Conservation (phyloP, 768 basidiomycete species). For the Boletales sp. region DNA sequence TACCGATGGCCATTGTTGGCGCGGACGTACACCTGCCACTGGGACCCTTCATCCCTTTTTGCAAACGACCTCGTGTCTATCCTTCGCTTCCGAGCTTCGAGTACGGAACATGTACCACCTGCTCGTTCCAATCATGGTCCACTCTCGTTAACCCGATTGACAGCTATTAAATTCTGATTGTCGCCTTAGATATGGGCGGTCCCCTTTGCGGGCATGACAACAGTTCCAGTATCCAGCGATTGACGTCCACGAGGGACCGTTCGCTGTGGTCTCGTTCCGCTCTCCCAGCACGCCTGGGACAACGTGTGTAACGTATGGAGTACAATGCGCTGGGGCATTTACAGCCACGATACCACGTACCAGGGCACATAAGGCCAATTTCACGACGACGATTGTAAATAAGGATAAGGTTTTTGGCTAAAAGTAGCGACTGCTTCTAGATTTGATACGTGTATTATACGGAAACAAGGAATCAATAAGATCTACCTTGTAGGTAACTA, state of each 20-base stretch:
- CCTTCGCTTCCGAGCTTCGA: conserved; percentile 25
- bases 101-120: conserved; percentile 19
- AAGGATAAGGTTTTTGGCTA: conserved; percentile 26
- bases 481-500: conserved; percentile 9
- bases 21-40: not conserved
- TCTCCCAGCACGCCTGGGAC: not conserved
- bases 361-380: conserved; percentile 16
- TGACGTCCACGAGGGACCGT: not conserved
- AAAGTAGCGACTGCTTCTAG: conserved; percentile 21
- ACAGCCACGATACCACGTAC: not conserved
- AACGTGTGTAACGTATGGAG: conserved; percentile 18
- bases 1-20: conserved; percentile 26
- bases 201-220: conserved; percentile 6
- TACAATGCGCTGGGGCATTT: not conserved
- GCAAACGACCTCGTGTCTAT: conserved; percentile 17
- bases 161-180: not conserved
- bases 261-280: too few species aligned
- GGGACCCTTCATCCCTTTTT: conserved; percentile 12
- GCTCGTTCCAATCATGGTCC: conserved; percentile 10
- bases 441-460: conserved; percentile 18
- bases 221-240: not conserved
- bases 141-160: not conserved
- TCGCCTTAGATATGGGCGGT: conserved; percentile 4
- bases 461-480: conserved; percentile 15
- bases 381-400: conserved; percentile 17